Base-by-base conservation (phyloP, 139 green algal genomes). In the Deuterostichococcus epilithicus region DNA sequence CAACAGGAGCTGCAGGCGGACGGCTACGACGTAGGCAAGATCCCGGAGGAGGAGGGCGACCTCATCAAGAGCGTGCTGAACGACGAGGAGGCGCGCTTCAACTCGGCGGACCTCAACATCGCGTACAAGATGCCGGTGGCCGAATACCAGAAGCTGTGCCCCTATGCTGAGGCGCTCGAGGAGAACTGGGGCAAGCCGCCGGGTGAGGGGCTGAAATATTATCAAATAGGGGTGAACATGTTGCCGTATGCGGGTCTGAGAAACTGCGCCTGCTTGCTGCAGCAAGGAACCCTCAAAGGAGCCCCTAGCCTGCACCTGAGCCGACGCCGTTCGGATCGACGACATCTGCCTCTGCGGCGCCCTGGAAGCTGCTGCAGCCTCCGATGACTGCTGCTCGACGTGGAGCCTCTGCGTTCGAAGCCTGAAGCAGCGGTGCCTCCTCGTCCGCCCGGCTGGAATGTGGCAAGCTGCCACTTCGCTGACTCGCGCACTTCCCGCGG, bases 131-230 rank as follows among this genome's bases (percentile, higher is more conserved):
- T 97, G 93, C 78, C 72, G 59, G 93, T 97, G 65, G 82, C 89
- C 38, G 93, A 97, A 90, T 97, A 97, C 86, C 81, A 93, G 87
- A 78, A 85, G 74, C 89, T 97, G 77, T 97, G 93, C 88, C 86
- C 90, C 45, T 99, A 98, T 89, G 78, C 88, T 23, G 84, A 96
- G 82, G 90, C 88, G 10, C 88, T 99, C 34, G 96, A 99, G 87
- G 96, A 98, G 89, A 99, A 98, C 92, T 99, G 96, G 96, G 96
- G 96, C 84, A 96, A 96, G 84, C 89, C 95, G 8, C 93, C 78
- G 65, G 79, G 79, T 83, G 72, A 0, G n/a, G 32, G 25, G 65
- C 32, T 36, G 13, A 10, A 70, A 10, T 20, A 70, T 26, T 30
- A 47, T 25, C 68, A 42, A 30, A 30, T 73, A 30, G 23, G 18